phyloP scores from a whole-genome alignment of 1,139 yeast species.

The Pichia sp. region DNA sequence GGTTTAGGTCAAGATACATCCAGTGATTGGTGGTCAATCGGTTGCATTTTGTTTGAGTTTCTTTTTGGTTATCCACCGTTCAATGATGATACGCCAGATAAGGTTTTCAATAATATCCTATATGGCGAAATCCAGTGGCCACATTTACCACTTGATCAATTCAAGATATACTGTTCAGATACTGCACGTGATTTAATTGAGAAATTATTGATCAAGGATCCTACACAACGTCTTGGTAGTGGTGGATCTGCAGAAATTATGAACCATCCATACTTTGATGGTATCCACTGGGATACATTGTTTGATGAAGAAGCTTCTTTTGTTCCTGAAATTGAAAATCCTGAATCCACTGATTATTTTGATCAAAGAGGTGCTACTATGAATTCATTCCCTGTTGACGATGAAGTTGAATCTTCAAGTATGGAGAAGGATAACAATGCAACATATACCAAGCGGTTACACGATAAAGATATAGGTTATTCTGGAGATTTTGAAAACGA shows the following conservation, averaged over 20 bases:
- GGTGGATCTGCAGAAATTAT: constrained; percentile 79
- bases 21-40: constrained; percentile 99
- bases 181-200: constrained; percentile 74
- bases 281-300: constrained; percentile 71
- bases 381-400: constrained; percentile 58
- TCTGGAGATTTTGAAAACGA: constrained; percentile 17
- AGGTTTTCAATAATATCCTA: constrained; percentile 79
- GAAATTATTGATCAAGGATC: constrained; percentile 60
- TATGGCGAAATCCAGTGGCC: constrained; percentile 87
- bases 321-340: constrained; percentile 75
- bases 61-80: constrained; percentile 95
- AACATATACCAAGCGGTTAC: constrained; percentile 19
- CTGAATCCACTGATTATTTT: constrained; percentile 90
- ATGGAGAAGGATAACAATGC: background rate
- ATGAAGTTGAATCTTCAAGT: constrained; percentile 41
- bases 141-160: constrained; percentile 47
- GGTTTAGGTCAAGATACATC: constrained; percentile 85
- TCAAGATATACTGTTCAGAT: constrained; percentile 55
- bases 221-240: constrained; percentile 66
- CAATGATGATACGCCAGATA: constrained; percentile 77
- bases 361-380: constrained; percentile 86
- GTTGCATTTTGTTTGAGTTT: constrained; percentile 92
- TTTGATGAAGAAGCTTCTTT: constrained; percentile 80
- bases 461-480: constrained; percentile 18
- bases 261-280: constrained; percentile 71